Evolutionary conservation across 2,329 filamentous ascomycete species (phyloP), one percentile per base, ranked within the genome.

Genomic region (Pseudogymnoascus sp.): DNA sequence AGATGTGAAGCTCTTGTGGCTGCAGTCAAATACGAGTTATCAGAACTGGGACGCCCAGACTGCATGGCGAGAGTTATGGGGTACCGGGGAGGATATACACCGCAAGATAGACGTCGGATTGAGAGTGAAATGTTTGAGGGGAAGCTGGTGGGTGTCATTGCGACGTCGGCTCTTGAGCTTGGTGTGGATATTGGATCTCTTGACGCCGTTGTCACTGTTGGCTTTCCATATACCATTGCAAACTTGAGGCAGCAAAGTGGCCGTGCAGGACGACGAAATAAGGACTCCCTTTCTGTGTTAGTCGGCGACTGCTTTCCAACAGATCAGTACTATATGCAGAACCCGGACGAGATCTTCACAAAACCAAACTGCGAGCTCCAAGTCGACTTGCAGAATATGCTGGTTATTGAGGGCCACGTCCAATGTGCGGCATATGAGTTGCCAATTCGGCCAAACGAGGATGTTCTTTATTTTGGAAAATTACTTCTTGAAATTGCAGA

Each of bases 61-160:
- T 87, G 90, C 37, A 84, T 85, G 68, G 83, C 83, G 28, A 80
- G 93, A 54, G 90, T 99, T 1, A 97, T 96, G 92, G 91, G 90
- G 0, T 99, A 99, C 70, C 86, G 94, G 64, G 94, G 94, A 22
- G 94, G 94, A 0, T 99, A 99, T 70, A 96, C 92, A 2, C 86
- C 93, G 1, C 89, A 95, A 71, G 94, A 99, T 69, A 82, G 94
- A 61, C 84, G 94, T 16, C 81, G 83, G 61, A 97, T 99, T 63
- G 94, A 99, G 73, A 85, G 82, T 25, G 92, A 97, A 71, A 97
- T 99, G 94, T 99, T 99, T 67, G 89, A 96, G 61, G 94, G 94
- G 0, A 94, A 92, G 69, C 80, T 99, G 1, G 81, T 97, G 63
- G 94, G 94, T 1, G 95, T 99, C 61, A 86, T 99, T 33, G 93